A percentile compares a stretch with the other conserved stretches of the same genome.
Evolutionary conservation across 306 rosid genomes (phyloP).

Genomic region (Castanea crenata): DNA sequence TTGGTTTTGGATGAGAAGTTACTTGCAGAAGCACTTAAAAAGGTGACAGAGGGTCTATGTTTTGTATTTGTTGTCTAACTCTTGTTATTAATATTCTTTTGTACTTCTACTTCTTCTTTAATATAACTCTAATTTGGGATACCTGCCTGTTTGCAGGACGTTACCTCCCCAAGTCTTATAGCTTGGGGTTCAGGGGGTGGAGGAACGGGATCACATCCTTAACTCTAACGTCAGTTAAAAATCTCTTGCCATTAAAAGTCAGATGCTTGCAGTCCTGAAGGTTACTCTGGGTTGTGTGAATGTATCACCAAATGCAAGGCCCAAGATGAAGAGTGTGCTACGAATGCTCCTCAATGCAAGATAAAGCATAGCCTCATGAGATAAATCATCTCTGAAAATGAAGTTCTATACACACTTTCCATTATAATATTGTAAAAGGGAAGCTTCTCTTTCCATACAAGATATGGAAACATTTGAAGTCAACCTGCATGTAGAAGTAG

Average conservation of each 20-base stretch:
- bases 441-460: too few relatives aligned
- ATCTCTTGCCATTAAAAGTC: slow-evolving; percentile 56
- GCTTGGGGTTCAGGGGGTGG: too few relatives aligned
- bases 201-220: too few relatives aligned
- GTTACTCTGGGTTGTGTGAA: slow-evolving; percentile 68
- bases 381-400: too few relatives aligned
- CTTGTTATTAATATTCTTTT: not conserved
- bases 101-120: not conserved
- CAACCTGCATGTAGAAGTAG: too few relatives aligned
- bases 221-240: slow-evolving; percentile 14
- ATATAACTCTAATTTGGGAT: not conserved
- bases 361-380: slow-evolving; percentile 15
- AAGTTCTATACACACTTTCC: too few relatives aligned
- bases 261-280: slow-evolving; percentile 70
- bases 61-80: not conserved
- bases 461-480: too few relatives aligned
- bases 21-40: not conserved
- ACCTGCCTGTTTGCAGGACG: too few relatives aligned
- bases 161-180: too few relatives aligned
- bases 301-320: slow-evolving; percentile 63
- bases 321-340: slow-evolving; percentile 81
- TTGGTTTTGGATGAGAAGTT: slow-evolving; percentile 4
- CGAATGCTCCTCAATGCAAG: slow-evolving; percentile 74
- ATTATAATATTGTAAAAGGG: too few relatives aligned
- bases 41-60: not conserved